Conservation (phyloP, 257 asterid genomes). For the Gentiana straminea region DNA sequence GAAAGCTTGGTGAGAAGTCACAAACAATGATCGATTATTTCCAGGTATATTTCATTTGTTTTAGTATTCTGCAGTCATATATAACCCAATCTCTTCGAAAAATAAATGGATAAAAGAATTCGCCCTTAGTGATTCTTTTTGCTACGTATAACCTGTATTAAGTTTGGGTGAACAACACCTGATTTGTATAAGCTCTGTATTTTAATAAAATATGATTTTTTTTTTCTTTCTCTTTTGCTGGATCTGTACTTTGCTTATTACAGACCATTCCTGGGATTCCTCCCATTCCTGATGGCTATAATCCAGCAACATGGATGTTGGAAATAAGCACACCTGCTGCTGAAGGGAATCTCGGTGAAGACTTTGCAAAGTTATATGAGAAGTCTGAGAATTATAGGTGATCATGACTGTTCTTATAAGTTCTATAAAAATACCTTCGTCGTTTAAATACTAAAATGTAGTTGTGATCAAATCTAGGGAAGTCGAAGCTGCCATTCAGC, state of each 20-base stretch:
- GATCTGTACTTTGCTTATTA: neutral
- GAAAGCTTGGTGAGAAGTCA: conserved; percentile 79
- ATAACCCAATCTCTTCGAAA: too few species aligned
- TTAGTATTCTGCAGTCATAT: too few species aligned
- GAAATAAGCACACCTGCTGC: conserved; percentile 69
- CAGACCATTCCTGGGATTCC: conserved; percentile 54
- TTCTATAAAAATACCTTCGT: neutral
- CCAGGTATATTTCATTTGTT: conserved; percentile 36
- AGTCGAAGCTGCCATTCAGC: conserved; percentile 60
- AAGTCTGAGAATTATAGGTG: conserved; percentile 59
- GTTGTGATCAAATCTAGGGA: conserved; percentile 29
- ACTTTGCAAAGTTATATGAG: conserved; percentile 49
- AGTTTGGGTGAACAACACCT: too few species aligned
- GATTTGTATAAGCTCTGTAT: too few species aligned
- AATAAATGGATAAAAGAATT: too few species aligned
- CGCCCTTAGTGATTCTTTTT: too few species aligned
- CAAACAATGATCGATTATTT: conserved; percentile 62
- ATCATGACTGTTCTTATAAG: conserved; percentile 2
- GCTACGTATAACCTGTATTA: too few species aligned
- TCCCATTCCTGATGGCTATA: conserved; percentile 54
- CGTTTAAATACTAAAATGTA: conserved; percentile 1
- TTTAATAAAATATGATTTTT: too few species aligned
- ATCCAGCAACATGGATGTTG: conserved; percentile 97
- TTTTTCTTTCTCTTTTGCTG: too few species aligned
- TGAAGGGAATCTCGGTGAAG: conserved; percentile 50